Percentiles rank a stretch among this genome's conserved stretches.
Conservation (phyloP, 2,329 filamentous ascomycete genomes). For the Penicillium sp. region DNA sequence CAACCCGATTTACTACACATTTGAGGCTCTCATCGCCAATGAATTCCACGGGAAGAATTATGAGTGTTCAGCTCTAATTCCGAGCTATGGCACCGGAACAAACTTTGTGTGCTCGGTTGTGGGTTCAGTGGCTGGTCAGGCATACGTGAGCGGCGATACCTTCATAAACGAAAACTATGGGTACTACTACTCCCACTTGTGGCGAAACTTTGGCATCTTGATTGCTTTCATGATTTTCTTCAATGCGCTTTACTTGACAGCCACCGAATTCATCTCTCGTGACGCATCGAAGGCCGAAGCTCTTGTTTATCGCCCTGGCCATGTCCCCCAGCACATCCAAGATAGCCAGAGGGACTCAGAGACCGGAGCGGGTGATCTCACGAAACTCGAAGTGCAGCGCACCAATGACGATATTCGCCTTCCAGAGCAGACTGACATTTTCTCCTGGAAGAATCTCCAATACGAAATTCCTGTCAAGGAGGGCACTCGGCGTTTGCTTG, state of each 20-base stretch:
- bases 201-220: conserved; percentile 70
- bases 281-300: conserved; percentile 75
- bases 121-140: conserved; percentile 57
- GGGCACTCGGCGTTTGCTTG: conserved; percentile 71
- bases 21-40: conserved; percentile 79
- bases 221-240: conserved; percentile 64
- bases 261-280: conserved; percentile 49
- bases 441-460: conserved; percentile 16
- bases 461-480: conserved; percentile 78
- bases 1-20: conserved; percentile 76
- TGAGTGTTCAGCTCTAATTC: conserved; percentile 48
- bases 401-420: conserved; percentile 16
- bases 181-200: conserved; percentile 62
- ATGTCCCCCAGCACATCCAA: conserved; percentile 17
- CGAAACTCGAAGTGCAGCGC: conserved; percentile 11
- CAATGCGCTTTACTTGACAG: conserved; percentile 59
- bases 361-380: not conserved
- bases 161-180: conserved; percentile 57
- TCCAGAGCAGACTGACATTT: conserved; percentile 10
- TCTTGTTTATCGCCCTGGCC: conserved; percentile 68
- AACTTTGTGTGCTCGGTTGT: conserved; percentile 59
- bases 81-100: conserved; percentile 42
- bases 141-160: conserved; percentile 58
- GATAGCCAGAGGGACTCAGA: conserved; percentile 1
- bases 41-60: conserved; percentile 72